Percentiles rank a stretch among this genome's conserved stretches.
These are phyloP conservation scores for Metschnikowia vanudenii DNA, from an alignment of 805 yeast species.

Conservation along the genomic window DNA sequence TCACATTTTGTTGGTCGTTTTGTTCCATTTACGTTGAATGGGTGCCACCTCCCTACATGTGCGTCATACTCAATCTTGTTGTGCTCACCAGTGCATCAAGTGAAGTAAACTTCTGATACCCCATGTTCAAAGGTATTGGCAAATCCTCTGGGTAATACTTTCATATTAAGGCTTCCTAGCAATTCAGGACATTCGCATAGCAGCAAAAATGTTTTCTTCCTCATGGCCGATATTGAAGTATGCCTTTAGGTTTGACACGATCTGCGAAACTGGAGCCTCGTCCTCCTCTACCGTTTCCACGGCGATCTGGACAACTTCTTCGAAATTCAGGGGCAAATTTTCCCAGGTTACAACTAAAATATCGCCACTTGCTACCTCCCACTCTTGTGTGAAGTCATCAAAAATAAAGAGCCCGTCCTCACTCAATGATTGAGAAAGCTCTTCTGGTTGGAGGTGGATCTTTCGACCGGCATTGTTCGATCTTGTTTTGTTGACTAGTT, in stretches of 20 bases:
- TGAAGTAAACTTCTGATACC: too few species aligned
- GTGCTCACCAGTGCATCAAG: too few species aligned
- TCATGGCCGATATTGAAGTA: slow-evolving; percentile 4
- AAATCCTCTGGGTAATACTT: too few species aligned
- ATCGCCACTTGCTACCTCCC: slow-evolving; percentile 1
- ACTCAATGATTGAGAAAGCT: not conserved
- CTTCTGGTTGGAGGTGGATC: slow-evolving; percentile 4
- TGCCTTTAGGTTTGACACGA: slow-evolving; percentile 1
- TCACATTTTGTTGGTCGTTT: too few species aligned
- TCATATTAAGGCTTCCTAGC: too few species aligned
- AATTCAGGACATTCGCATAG: not conserved
- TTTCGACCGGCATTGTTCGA: not conserved
- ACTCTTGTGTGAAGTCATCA: not conserved
- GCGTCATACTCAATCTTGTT: too few species aligned
- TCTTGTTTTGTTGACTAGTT: not conserved
- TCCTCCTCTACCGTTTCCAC: slow-evolving; percentile 2
- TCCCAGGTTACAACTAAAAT: slow-evolving; percentile 1
- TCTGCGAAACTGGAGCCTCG: not conserved
- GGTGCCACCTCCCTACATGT: too few species aligned
- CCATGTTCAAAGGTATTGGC: too few species aligned
- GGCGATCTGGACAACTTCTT: slow-evolving; percentile 6
- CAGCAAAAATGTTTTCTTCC: not conserved
- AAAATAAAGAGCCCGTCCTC: not conserved
- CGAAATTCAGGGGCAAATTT: not conserved
- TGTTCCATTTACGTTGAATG: too few species aligned